Conservation (phyloP, 116 monocot species). For the Iris pallida region DNA sequence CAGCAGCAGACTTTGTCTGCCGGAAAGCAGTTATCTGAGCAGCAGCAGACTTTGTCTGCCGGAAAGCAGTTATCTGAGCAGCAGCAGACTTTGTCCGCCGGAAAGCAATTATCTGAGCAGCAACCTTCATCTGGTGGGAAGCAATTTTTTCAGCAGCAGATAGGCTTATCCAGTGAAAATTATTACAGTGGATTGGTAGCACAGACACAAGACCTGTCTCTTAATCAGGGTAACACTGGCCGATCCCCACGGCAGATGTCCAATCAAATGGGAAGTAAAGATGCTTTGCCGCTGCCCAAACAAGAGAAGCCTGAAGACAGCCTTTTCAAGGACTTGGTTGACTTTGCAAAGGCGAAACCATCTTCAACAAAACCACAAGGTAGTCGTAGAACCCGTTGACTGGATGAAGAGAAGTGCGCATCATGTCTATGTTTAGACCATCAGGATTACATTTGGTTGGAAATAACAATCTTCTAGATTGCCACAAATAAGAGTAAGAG, state of each 20-base stretch:
- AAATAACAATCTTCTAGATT: neutral
- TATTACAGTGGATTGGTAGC: conserved; percentile 31
- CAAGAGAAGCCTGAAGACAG: conserved; percentile 60
- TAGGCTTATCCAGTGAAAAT: neutral
- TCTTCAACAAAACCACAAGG: conserved; percentile 42
- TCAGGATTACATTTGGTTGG: neutral
- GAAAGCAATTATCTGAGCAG: too few relatives aligned
- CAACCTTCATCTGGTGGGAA: neutral
- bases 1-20: too few relatives aligned
- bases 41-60: too few relatives aligned
- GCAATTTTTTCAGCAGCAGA: conserved; percentile 13
- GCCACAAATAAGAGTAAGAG: neutral
- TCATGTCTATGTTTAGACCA: neutral
- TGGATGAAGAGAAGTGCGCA: neutral
- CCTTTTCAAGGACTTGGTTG: conserved; percentile 93
- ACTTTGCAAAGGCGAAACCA: conserved; percentile 74
- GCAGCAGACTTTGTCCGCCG: too few relatives aligned
- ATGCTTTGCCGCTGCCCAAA: conserved; percentile 16
- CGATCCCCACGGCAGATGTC: neutral
- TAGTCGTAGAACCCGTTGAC: conserved; percentile 57
- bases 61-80: too few relatives aligned
- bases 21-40: too few relatives aligned
- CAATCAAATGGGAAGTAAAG: neutral
- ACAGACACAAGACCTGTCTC: conserved; percentile 44
- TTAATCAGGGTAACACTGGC: conserved; percentile 27